These are phyloP conservation scores for Mallotus japonicus DNA, from an alignment of 441 rosid species.

Conservation along the genomic window DNA sequence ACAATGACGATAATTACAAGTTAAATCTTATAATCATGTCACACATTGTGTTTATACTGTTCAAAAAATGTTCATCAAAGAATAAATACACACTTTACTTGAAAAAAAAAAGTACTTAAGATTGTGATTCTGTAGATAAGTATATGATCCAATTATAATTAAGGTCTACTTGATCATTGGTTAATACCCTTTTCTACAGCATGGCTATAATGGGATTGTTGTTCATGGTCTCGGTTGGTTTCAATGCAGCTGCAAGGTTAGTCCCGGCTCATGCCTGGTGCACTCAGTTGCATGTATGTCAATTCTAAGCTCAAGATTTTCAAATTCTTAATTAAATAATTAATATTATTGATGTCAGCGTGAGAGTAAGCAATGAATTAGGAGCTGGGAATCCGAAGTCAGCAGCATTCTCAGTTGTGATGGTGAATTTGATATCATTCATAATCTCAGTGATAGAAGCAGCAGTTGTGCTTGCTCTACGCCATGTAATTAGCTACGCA, in stretches of 20 bases:
- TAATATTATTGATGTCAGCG: constrained; percentile 7
- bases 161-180: too few relatives aligned
- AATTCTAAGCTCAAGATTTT: too few relatives aligned
- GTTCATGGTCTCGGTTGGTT: constrained; percentile 80
- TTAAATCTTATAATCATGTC: too few relatives aligned
- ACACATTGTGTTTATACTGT: too few relatives aligned
- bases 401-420: constrained; percentile 24
- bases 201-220: constrained; percentile 52
- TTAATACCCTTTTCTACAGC: constrained; percentile 32
- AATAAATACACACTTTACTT: too few relatives aligned
- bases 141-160: too few relatives aligned
- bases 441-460: constrained; percentile 38
- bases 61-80: too few relatives aligned
- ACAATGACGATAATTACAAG: too few relatives aligned
- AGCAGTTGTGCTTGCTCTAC: constrained; percentile 32
- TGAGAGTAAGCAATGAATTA: constrained; percentile 30
- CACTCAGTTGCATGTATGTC: too few relatives aligned
- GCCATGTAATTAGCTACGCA: constrained; percentile 49
- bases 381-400: constrained; percentile 28
- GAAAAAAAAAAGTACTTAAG: too few relatives aligned
- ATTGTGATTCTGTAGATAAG: too few relatives aligned
- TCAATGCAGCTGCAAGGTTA: constrained; percentile 91
- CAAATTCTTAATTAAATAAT: too few relatives aligned
- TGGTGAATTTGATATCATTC: constrained; percentile 21
- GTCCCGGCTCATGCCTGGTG: not conserved